Base-by-base conservation (phyloP, 2,329 filamentous ascomycete genomes). In the Calonectria pseudoturangicola region DNA sequence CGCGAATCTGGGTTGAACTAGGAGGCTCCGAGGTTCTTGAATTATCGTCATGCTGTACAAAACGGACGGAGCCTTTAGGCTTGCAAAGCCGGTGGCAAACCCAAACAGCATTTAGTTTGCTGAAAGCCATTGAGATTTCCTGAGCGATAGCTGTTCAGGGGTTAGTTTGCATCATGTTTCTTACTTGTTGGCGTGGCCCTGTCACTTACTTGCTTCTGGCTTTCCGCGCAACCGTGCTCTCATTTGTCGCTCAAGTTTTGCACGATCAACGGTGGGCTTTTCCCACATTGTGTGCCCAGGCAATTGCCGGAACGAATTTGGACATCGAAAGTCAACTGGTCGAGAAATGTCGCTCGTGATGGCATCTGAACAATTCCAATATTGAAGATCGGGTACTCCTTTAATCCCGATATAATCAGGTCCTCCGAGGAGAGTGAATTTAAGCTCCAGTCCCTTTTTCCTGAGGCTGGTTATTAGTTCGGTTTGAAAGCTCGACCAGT, bases 271-370 rank as follows among this genome's bases (percentile, higher is more conserved):
- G 2, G 15, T 47, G 2, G 71, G 60, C 2, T 51, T 73, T 12
- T 67, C 58, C 81, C 80, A 81, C 6, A 65, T 66, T 0, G 73
- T 48, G 43, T 74, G 80, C 0, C 72, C 75, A 0, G 69, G 50
- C 0, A 82, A 28, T n/a, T 81, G 81, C 3, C 76, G 50, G 6
- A 82, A 65, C 0, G 74, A 76, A 27, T 74, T 70, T 2, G 76
- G 73, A 36, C 70, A 76, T 2, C 79, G 70, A 76, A 82, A 82
- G 39, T 81, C 77, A 0, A 79, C 79, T 0, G 76, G 65, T 0
- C 79, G 73, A 0, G 79, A 81, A 2, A 81, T 27, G 16, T 82
- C 79, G 15, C 76, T 76, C 0, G 79, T 81, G 39, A 82, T 71
- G 0, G 70, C 47, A 15, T 82, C 77, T 0, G 58, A 21, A 4